Evolutionary conservation across 2,329 filamentous ascomycete species (phyloP), one percentile per base, ranked within the genome.

Genomic region (Apiospora malaysiana): DNA sequence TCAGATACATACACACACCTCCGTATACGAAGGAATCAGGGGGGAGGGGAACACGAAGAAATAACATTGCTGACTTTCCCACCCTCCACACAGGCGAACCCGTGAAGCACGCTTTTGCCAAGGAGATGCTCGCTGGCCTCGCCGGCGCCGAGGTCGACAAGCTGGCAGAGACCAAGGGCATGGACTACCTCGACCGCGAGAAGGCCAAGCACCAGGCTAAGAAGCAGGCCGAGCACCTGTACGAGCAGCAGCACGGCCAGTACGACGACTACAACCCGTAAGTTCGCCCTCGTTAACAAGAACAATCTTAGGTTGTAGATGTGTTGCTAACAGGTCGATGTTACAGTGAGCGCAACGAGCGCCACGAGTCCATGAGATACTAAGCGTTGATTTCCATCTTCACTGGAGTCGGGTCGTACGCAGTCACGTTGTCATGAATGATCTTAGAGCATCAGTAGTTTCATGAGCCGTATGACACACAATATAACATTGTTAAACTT

Each of bases 111-210:
- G 83, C 83, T 56, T 92, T 94, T 77, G 93, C 93, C 79, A 95
- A 95, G 85, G 93, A 95, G 83, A 80, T 92, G 63, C 82, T 95
- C 43, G 92, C 88, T 21, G 92, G 90, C 71, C 85, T 95, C 70
- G 93, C 91, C 40, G 92, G 89, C 66, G 92, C 88, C 73, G 92
- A 94, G 83, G 87, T 94, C 77, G 93, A 95, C 85, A 92, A 91
- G 83, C 87, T 95, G 43, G 86, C 88, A 76, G 93, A 92, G 85
- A 90, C 88, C 76, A 91, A 91, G 85, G 90, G 90, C n/a, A 80
- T 90, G 74, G 87, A 91, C 80, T 85, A 83, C 72, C 76, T 87
- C 72, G 89, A 92, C 81, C 81, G 82, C 72, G 85, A 90, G 80
- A 83, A 85, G 80, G 89, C 89, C 71, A 88, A 89, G 80, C 83